Base-by-base conservation (phyloP, 2,329 filamentous ascomycete genomes). In the Botrytis elliptica region DNA sequence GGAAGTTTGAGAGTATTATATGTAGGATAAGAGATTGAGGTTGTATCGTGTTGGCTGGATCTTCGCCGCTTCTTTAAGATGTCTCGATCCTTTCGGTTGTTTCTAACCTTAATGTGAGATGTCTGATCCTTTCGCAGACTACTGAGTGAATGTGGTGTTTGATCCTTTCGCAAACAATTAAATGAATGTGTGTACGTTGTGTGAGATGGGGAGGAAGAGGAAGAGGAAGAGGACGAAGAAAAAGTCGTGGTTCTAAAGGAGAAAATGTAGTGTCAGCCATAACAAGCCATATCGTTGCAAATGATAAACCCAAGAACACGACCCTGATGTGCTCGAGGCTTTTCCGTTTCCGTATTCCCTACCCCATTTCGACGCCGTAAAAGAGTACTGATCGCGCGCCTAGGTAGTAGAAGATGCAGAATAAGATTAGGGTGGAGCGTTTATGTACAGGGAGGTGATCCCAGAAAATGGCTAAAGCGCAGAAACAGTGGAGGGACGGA, bases 1-100 rank as follows among this genome's bases (percentile, higher is more conserved):
- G 75, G 69, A 65, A 73, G 72, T 20, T 60, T 60, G 9, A 68
- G 63, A 59, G 71, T 74, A 46, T 74, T 75, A 74, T 75, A 76
- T 66, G 76, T 73, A 18, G 77, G 77, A 74, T 77, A 75, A 22
- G 77, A 78, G 25, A 74, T 67, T 0, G 73, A 64, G 16, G 74
- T 57, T 44, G 74, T 77, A 63, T 79, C 49, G 46, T 40, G 68
- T 59, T 25, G 76, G 71, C 25, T 64, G 25, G 46, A 55, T 71
- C 40, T 29, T 67, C 64, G 63, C 44, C 42, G n/a, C 62, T 52
- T 72, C 49, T 44, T 62, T 42, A 46, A 60, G 16, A 60, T 63
- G 20, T 59, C 59, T 33, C 14, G 67, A 73, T 73, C 72, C 72
- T 71, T 69, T 71, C 46, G 55, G 38, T 29, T 52, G 20, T 18